Base-by-base conservation (phyloP, 2,329 filamentous ascomycete species). In the Leptoxyphium fumago region DNA sequence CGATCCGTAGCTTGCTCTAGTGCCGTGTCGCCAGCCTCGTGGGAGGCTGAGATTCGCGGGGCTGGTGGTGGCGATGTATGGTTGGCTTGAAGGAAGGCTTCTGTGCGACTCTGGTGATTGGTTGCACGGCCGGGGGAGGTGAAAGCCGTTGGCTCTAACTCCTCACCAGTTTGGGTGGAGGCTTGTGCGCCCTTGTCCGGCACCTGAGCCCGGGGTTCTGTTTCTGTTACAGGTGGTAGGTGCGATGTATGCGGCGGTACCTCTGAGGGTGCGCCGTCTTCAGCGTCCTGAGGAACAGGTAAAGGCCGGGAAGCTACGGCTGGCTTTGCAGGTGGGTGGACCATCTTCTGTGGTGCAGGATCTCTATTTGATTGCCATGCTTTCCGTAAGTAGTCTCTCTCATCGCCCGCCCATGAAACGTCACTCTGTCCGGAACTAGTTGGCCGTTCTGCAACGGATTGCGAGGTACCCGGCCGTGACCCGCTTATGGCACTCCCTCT, bases 391-490 rank as follows among this genome's bases (percentile, higher is more conserved):
- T 76, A 73, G 39, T 82, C 78, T 39, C 74, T 73, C 60, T 84
- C 80, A 50, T 80, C 74, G 64, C 49, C 75, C 62, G 77, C 77
- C 83, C 49, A 82, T 72, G 60, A 83, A 64, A 59, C 80, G 66
- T 55, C 79, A 63, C 63, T 74, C 63, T 57, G 74, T 15, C 66
- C 61, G 5, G 66, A 64, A 41, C 55, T 58, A 14, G 42, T 42
- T n/a, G 55, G 54, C 38, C 52, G 44, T 11, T 48, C 36, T 10
- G 42, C 41, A 32, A 48, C 44, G 9, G 38, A 45, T 10, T 54
- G 48, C 11, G 55, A 52, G 15, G 56, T 59, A 40, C 53, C 54
- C n/a, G 63, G 60, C 48, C 59, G 46, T 40, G 64, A 64, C 29
- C 60, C 56, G n/a, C 56, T 57, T 38, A 61, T 60, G 3, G 32